Evolutionary conservation across 2,329 filamentous ascomycete species (phyloP).

Genomic region (Beauveria asiatica): DNA sequence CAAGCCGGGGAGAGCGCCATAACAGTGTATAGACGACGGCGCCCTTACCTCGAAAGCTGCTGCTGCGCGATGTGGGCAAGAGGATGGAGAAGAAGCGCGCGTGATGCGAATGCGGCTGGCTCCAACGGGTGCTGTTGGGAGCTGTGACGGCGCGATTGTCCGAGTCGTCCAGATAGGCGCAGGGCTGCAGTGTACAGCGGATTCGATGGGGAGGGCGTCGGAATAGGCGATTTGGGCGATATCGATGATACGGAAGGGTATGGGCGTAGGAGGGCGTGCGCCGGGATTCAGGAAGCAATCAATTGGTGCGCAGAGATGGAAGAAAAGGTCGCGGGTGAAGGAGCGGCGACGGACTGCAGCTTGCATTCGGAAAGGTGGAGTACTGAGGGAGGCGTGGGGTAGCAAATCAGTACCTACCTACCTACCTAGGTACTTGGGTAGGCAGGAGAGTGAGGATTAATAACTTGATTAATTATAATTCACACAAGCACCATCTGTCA

Average conservation of each 20-base stretch:
- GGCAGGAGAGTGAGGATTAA: neutral
- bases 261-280: neutral
- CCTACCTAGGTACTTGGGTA: neutral
- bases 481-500: too few species aligned
- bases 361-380: conserved; percentile 7
- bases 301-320: conserved; percentile 6
- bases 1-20: neutral
- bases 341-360: neutral
- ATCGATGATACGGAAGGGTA: too few species aligned
- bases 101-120: neutral
- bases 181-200: neutral
- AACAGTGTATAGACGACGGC: neutral
- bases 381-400: conserved; percentile 1
- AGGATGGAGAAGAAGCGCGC: neutral
- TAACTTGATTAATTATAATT: too few species aligned
- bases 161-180: neutral
- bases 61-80: neutral
- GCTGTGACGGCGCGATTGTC: neutral
- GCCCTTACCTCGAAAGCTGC: neutral
- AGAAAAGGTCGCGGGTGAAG: neutral
- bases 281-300: neutral
- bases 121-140: neutral
- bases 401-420: neutral
- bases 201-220: neutral
- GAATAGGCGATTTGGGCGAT: neutral